phyloP scores from a whole-genome alignment of 345 rosid genomes.

The Salix viminalis region DNA sequence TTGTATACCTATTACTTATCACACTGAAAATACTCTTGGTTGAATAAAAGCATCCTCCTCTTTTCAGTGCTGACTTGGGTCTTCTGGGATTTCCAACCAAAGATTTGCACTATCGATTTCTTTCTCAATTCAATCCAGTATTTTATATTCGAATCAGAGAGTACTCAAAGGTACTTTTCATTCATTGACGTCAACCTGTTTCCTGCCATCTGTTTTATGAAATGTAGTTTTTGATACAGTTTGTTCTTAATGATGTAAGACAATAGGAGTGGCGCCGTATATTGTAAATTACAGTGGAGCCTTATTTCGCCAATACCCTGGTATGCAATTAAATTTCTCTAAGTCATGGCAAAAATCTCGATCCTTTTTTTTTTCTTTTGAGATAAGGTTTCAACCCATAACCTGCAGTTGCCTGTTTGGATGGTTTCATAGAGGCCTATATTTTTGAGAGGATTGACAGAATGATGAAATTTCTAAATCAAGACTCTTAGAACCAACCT shows the following conservation, averaged over 20 bases:
- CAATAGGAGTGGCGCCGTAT: constrained; percentile 87
- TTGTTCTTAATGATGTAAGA: constrained; percentile 51
- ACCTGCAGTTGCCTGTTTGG: neutral
- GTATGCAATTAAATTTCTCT: constrained; percentile 26
- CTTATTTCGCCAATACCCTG: constrained; percentile 88
- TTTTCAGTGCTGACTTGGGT: constrained; percentile 90
- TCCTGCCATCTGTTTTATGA: constrained; percentile 13
- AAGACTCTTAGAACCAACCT: neutral
- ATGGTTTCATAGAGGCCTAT: neutral
- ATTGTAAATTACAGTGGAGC: constrained; percentile 85
- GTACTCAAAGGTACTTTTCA: constrained; percentile 70
- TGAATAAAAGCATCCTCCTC: constrained; percentile 18
- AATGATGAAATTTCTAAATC: neutral
- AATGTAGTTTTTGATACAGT: constrained; percentile 18
- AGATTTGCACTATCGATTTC: constrained; percentile 91
- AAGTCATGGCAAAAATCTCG: too few relatives aligned
- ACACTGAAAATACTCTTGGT: constrained; percentile 8
- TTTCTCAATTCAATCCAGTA: constrained; percentile 77
- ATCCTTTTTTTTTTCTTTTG: neutral
- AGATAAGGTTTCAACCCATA: neutral
- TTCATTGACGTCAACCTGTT: constrained; percentile 1
- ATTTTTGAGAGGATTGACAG: neutral
- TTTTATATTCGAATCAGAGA: constrained; percentile 85
- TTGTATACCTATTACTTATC: constrained; percentile 5
- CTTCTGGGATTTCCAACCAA: constrained; percentile 84